Conservation (phyloP, 495 filamentous ascomycete species). For the Sphaerosporella brunnea region DNA sequence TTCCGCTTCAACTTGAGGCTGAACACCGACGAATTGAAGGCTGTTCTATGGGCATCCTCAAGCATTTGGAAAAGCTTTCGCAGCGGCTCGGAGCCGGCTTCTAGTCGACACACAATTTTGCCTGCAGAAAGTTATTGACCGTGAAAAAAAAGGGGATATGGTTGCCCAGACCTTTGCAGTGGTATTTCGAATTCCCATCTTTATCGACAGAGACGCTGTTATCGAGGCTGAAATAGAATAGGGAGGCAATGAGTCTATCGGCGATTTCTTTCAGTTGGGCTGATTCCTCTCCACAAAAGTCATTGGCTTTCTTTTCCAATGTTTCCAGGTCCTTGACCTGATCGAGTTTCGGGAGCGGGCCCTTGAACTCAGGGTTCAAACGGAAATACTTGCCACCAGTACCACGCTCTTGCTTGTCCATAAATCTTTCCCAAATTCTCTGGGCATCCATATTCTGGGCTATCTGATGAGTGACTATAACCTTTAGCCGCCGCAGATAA, state of each 20-base stretch:
- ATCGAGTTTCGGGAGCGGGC: background rate
- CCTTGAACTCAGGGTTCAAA: background rate
- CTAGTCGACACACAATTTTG: constrained; percentile 4
- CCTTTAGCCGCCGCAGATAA: background rate
- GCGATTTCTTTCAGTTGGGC: background rate
- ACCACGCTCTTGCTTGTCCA: too few species aligned
- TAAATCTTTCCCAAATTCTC: background rate
- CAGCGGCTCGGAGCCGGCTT: background rate
- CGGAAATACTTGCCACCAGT: too few species aligned
- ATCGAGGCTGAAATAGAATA: background rate
- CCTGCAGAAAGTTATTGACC: too few species aligned
- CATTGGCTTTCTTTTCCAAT: background rate
- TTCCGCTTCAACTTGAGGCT: too few species aligned
- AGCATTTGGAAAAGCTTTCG: background rate
- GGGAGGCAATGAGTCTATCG: background rate
- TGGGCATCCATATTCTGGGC: background rate
- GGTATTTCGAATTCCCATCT: background rate
- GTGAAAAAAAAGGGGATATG: too few species aligned
- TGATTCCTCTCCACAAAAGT: background rate
- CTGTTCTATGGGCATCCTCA: background rate
- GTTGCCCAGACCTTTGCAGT: background rate
- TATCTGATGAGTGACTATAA: background rate
- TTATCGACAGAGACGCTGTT: background rate
- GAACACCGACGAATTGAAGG: background rate
- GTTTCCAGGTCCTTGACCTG: background rate